Evolutionary conservation across 2,329 filamentous ascomycete genomes (phyloP).

Genomic region (Podosphaera fusca): DNA sequence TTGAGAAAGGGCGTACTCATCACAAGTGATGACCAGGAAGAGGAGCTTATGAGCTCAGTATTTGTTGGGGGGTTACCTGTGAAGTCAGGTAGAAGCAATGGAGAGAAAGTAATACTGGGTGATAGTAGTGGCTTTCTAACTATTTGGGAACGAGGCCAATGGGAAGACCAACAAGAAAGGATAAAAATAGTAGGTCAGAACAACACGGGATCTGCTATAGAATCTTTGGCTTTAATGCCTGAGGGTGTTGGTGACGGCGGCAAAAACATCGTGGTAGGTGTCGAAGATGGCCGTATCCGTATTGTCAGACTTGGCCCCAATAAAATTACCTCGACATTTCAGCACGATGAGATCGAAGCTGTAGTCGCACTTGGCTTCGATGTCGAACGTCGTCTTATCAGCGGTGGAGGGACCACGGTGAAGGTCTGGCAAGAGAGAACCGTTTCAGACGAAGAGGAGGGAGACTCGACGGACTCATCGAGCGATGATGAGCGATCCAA

Average conservation of each 20-base stretch:
- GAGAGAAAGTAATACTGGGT: conserved; percentile 54
- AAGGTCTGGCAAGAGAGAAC: conserved; percentile 73
- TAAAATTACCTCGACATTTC: conserved; percentile 36
- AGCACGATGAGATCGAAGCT: conserved; percentile 71
- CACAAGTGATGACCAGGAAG: conserved; percentile 82
- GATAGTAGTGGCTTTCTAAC: conserved; percentile 61
- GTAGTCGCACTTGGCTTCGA: conserved; percentile 71
- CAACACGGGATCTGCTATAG: conserved; percentile 52
- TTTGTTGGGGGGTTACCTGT: conserved; percentile 58
- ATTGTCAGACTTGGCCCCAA: conserved; percentile 56
- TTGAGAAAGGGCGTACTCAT: conserved; percentile 67
- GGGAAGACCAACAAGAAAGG: conserved; percentile 86
- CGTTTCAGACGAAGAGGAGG: conserved; percentile 27
- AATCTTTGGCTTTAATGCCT: conserved; percentile 52
- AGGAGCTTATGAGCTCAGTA: conserved; percentile 64
- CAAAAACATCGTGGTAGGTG: conserved; percentile 55
- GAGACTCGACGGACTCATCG: conserved; percentile 20
- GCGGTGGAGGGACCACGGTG: conserved; percentile 61
- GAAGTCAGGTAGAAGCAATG: conserved; percentile 36
- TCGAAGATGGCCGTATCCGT: conserved; percentile 58
- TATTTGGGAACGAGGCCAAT: conserved; percentile 79
- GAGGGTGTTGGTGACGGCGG: conserved; percentile 42
- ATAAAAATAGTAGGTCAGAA: conserved; percentile 48
- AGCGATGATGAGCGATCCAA: conserved; percentile 8
- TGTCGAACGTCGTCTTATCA: conserved; percentile 66